phyloP scores from a whole-genome alignment of 768 basidiomycete genomes.

The Terana coerulea region DNA sequence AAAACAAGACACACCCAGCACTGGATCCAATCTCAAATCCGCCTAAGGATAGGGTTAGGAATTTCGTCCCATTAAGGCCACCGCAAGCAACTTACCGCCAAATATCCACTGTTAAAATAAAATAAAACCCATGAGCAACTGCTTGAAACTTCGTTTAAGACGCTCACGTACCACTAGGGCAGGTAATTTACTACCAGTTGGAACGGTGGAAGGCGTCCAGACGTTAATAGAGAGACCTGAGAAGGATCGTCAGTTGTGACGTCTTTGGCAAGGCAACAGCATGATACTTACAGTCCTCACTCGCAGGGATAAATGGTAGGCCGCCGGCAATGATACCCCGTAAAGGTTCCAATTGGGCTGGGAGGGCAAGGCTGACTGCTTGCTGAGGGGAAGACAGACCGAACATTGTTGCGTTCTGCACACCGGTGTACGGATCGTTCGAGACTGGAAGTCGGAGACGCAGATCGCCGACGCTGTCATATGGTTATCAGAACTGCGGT shows the following conservation, averaged over 20 bases:
- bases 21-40: not conserved
- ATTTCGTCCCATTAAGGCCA: not conserved
- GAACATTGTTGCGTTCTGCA: constrained; percentile 33
- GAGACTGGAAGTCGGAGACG: constrained; percentile 21
- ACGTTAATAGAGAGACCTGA: constrained; percentile 55
- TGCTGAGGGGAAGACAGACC: constrained; percentile 43
- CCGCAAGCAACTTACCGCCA: constrained; percentile 30
- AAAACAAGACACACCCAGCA: not conserved
- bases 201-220: constrained; percentile 29
- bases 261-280: not conserved
- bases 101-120: constrained; percentile 44
- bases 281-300: constrained; percentile 44
- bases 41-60: not conserved
- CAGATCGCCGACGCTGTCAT: constrained; percentile 19
- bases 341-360: not conserved
- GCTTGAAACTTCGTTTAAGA: not conserved
- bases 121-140: not conserved
- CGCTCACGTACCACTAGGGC: constrained; percentile 42
- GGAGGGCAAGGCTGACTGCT: not conserved
- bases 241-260: not conserved
- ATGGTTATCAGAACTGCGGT: not conserved
- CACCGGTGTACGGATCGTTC: constrained; percentile 28
- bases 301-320: constrained; percentile 17
- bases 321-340: not conserved
- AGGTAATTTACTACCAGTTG: constrained; percentile 42